Base-by-base conservation (phyloP, 2,329 filamentous ascomycete genomes). In the Cytospora piceicola region DNA sequence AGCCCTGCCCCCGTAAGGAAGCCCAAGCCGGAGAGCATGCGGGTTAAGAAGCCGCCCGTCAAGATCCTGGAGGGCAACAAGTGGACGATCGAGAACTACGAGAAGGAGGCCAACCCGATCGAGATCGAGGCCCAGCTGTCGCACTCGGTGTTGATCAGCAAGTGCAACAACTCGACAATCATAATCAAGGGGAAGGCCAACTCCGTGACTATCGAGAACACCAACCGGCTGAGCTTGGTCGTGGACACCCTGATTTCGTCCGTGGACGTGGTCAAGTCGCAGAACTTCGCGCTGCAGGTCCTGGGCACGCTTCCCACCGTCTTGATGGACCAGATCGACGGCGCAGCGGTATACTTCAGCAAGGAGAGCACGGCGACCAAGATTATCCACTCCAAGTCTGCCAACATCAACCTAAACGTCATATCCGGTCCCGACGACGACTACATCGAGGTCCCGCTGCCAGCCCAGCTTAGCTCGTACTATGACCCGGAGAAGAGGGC, bases 81-180 rank as follows among this genome's bases (percentile, higher is more conserved):
- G 78, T 99, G 95, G 95, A 88, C 90, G 65, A 88, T 99, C 73
- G 95, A 98, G 83, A 95, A 99, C 81, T 98, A 88, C 73, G 95
- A 99, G 60, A 92, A 89, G 61, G 86, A 88, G 67, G 60, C 82
- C 3, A 82, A 88, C 20, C 88, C 94, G 4, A 84, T 98, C 68
- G 89, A 94, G 76, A 89, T 97, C 71, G 85, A 94, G 61, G 94
- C 93, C 14, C 85, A 88, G 69, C 88, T 96, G 74, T 88, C 89
- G 55, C 95, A 99, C 70, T 96, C 93, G 1, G 88, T 99, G 69
- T 88, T 98, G 70, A 95, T 99, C 76, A 93, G 90, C 74, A 90
- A 91, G 72, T 98, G 94, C 84, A 93, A 88, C 79, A 95, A 95
- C 79, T 91, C 91, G 6, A 96, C 94, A 29, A 86, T 99, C 73